These are phyloP conservation scores for Phytophthora tubulina DNA, from an alignment of 352 stramenopile genomes.

Conservation along the genomic window DNA sequence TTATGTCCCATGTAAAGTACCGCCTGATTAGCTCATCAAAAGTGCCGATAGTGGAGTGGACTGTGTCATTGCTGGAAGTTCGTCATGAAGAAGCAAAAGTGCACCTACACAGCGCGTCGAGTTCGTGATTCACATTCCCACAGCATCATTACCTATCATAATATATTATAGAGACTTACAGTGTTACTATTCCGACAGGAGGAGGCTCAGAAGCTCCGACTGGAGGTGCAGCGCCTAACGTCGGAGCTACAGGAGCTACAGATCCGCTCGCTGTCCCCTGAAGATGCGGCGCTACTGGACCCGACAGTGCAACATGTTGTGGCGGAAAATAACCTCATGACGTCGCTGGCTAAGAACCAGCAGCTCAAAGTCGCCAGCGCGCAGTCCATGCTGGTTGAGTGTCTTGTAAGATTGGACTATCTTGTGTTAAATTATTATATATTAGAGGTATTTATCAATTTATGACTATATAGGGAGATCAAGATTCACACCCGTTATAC, in stretches of 20 bases:
- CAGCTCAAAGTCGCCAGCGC: conserved; percentile 43
- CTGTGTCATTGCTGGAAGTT: background rate
- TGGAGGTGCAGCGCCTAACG: conserved; percentile 26
- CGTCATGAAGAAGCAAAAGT: conserved; percentile 40
- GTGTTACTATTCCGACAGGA: conserved; percentile 21
- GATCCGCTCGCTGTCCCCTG: conserved; percentile 7
- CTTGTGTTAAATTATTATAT: background rate
- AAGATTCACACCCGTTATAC: conserved; percentile 36
- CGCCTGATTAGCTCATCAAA: background rate
- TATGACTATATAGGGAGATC: conserved; percentile 10
- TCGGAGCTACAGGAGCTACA: conserved; percentile 33
- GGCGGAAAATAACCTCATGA: conserved; percentile 38
- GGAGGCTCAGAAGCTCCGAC: conserved; percentile 32
- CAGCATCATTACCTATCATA: background rate
- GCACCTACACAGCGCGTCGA: conserved; percentile 28
- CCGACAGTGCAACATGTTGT: conserved; percentile 18
- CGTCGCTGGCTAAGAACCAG: conserved; percentile 38
- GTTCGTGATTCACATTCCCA: background rate
- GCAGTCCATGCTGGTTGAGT: conserved; percentile 45
- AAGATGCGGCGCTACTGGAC: conserved; percentile 29
- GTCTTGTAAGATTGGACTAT: conserved; percentile 19
- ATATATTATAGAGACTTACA: background rate
- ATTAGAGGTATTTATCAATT: background rate
- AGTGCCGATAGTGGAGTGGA: background rate
- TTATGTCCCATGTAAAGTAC: background rate